Base-by-base conservation (phyloP, 768 basidiomycete species). In the Postia placenta region DNA sequence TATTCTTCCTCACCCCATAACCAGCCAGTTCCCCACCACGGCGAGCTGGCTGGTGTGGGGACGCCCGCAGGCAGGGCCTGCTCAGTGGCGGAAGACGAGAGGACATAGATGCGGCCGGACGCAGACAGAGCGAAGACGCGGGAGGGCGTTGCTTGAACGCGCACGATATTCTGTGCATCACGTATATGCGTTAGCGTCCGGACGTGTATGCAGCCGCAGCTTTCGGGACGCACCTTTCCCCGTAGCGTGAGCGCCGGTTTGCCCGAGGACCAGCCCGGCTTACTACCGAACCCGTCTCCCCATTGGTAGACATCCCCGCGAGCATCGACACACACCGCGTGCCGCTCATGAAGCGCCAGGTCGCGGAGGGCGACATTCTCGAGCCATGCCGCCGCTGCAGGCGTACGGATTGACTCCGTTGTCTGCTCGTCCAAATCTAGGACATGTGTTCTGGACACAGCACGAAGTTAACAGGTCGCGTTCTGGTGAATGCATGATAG, bases 221-320 rank as follows among this genome's bases (percentile, higher is more conserved):
- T 11, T 11, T 20, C n/a, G 22, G 17, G 20, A 52, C 70, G 19
- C 55, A 83, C 87, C 72, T 87, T 86, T 50, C 80, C 84, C 48
- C 72, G 73, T 41, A 89, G 61, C 0, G 84, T 85, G 38, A 74
- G 64, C 24, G 67, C 73, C 4, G 84, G 84, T 55, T 55, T 54
- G 53, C 23, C 64, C 44, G 60, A 58, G 14, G 49, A 52, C 3
- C 64, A 53, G 14, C 53, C 37, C 23, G 45, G 41, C 9, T 42
- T 53, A 14, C 71, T 71, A 54, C 73, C 74, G 64, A 81, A 86
- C 0, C 76, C 83, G 36, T 74, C 71, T 0, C 89, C 89, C 89
- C 89, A 92, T 56, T 91, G 87, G 58, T 88, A 86, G 2, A 90
- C 82, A 56, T 93, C 83, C 22, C 90, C 91, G 28, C 77, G 74